Conservation (phyloP, 306 rosid species). For the Cucurbita maxima region DNA sequence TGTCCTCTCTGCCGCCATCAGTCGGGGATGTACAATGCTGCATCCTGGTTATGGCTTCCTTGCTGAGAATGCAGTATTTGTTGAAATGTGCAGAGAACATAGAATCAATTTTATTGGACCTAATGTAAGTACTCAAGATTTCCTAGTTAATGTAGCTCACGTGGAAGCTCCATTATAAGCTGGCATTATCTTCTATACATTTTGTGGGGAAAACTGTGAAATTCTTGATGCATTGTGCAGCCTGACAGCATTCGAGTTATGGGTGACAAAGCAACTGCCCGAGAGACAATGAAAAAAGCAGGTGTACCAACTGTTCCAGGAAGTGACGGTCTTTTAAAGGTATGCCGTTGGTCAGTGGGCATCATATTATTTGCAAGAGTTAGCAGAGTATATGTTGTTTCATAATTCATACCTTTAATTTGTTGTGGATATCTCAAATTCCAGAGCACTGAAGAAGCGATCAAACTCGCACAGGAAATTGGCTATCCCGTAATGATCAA, state of each 20-base stretch:
- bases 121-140: constrained; percentile 33
- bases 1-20: constrained; percentile 76
- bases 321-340: constrained; percentile 77
- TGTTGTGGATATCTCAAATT: constrained; percentile 7
- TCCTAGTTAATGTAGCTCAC: background rate
- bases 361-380: constrained; percentile 3
- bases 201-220: background rate
- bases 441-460: constrained; percentile 87
- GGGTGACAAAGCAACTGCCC: constrained; percentile 96
- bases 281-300: constrained; percentile 84
- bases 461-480: constrained; percentile 74
- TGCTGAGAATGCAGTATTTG: constrained; percentile 88
- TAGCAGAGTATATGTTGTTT: background rate
- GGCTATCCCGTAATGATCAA: constrained; percentile 98
- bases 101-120: constrained; percentile 97
- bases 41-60: constrained; percentile 99
- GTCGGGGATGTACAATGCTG: constrained; percentile 72
- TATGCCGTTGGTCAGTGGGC: constrained; percentile 19
- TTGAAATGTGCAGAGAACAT: constrained; percentile 85
- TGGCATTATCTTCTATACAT: background rate
- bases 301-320: constrained; percentile 79
- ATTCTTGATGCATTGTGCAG: constrained; percentile 30
- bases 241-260: constrained; percentile 84
- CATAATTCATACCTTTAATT: background rate
- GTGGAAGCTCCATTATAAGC: background rate